Percentiles rank a stretch among this genome's conserved stretches.
phyloP scores from a whole-genome alignment of 2,329 filamentous ascomycete species.

The Diaporthe citri region DNA sequence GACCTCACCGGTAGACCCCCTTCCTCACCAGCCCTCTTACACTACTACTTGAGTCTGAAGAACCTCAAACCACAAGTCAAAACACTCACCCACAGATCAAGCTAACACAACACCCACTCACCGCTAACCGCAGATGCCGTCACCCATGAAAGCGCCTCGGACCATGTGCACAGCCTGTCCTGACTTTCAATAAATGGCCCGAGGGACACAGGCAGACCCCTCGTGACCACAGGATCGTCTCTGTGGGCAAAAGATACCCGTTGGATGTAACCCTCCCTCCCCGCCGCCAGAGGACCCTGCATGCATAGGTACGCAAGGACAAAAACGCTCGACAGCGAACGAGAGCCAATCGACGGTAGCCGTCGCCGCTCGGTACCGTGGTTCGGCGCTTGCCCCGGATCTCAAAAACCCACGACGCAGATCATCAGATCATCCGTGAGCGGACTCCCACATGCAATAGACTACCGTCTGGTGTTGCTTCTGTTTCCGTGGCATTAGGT shows the following conservation, averaged over 20 bases:
- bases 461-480: not conserved
- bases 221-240: not conserved
- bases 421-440: conserved; percentile 1
- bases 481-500: no score
- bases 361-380: not conserved
- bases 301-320: not conserved
- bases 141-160: not conserved
- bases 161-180: not conserved
- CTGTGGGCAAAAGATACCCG: not conserved
- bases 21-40: not conserved
- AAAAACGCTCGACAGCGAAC: conserved; percentile 1
- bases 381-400: conserved; percentile 22
- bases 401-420: conserved; percentile 4
- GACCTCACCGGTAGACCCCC: not conserved
- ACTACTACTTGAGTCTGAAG: not conserved
- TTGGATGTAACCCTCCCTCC: conserved; percentile 11
- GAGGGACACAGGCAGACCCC: not conserved
- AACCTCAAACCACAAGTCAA: not conserved
- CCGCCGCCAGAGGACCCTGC: conserved; percentile 7
- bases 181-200: not conserved
- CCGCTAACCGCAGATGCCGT: not conserved
- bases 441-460: not conserved
- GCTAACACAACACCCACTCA: not conserved
- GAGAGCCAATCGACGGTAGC: conserved; percentile 5
- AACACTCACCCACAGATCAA: not conserved